Percentiles rank a stretch among this genome's conserved stretches.
phyloP scores from a whole-genome alignment of 208 protist species.

The Paratrypanosoma confusum region DNA sequence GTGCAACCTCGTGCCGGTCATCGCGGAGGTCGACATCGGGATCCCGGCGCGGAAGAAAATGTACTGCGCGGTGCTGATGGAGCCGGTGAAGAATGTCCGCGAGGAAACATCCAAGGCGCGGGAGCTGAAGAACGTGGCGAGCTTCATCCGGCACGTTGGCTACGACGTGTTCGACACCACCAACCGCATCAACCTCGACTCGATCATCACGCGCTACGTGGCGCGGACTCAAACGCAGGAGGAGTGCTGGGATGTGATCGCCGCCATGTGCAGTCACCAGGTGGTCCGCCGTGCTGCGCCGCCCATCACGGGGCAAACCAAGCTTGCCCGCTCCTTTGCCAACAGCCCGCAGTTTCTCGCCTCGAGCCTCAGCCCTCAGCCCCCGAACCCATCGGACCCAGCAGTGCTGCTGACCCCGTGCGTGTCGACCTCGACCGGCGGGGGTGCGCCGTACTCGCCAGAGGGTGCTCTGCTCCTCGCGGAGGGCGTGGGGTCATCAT shows the following conservation, averaged over 20 bases:
- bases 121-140: slow-evolving; percentile 74
- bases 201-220: slow-evolving; percentile 80
- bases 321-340: too few relatives aligned
- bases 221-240: slow-evolving; percentile 73
- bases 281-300: too few relatives aligned
- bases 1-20: slow-evolving; percentile 80
- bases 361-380: too few relatives aligned
- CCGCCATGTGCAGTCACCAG: slow-evolving; percentile 74
- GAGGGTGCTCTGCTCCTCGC: too few relatives aligned
- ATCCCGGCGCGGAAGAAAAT: slow-evolving; percentile 44
- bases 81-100: slow-evolving; percentile 86
- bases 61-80: slow-evolving; percentile 85
- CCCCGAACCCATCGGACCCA: too few relatives aligned
- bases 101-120: slow-evolving; percentile 67
- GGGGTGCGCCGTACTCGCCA: too few relatives aligned
- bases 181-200: slow-evolving; percentile 77
- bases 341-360: too few relatives aligned
- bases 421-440: too few relatives aligned
- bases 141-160: slow-evolving; percentile 70
- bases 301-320: too few relatives aligned
- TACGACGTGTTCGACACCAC: slow-evolving; percentile 73
- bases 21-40: slow-evolving; percentile 66
- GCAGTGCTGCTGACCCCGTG: too few relatives aligned
- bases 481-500: too few relatives aligned
- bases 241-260: slow-evolving; percentile 78